Evolutionary conservation across 176 grass and related monocot species (phyloP), one percentile per base, ranked within the genome.

Genomic region (Thinopyrum elongatum): DNA sequence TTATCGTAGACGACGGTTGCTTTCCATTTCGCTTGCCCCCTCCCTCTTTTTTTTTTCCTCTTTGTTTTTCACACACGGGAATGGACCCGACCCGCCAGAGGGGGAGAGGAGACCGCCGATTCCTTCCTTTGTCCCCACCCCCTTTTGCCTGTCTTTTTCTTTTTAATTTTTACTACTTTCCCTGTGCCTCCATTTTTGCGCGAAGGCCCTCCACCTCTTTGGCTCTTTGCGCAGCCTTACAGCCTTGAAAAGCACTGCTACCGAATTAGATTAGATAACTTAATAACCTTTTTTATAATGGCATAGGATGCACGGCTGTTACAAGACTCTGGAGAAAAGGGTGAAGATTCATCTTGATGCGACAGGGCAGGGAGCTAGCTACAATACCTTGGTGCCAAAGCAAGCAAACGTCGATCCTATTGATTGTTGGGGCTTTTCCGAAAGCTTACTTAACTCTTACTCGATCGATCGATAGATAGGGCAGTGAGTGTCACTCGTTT

Each of bases 321-420:
- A 44, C 58, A 26, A 49, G 69, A 70, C 22, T 34, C 25, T 17
- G 0, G 14, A 9, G 4, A 63, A 44, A 86, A 82, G 29, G 38
- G 28, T 61, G 51, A 86, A 82, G 71, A 86, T 82, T 90, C 71
- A 82, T 4, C n/a, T 34, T 51, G 83, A 90, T 78, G 17, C 2
- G 82, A 89, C 23, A 0, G 76, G 17, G 57, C 25, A 58, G 55
- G 55, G 55, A 19, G 49, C 49, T 55, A 21, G n/a, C 80, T 74
- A 27, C 68, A 80, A 19, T 82, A 63, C 36, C 70, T 85, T 82
- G 25, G 47, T 63, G 63, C 22, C 16, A 86, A 90, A 77, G 88
- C 88, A 77, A 86, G 33, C 49, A 47, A 5, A 47, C 44, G 44
- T 1, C 44, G 44, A 22, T 42, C n/a, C 39, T 69, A 21, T 12